These are phyloP conservation scores for Backusella macrospora DNA, from an alignment of 192 early-diverging fungal genomes.

Conservation along the genomic window DNA sequence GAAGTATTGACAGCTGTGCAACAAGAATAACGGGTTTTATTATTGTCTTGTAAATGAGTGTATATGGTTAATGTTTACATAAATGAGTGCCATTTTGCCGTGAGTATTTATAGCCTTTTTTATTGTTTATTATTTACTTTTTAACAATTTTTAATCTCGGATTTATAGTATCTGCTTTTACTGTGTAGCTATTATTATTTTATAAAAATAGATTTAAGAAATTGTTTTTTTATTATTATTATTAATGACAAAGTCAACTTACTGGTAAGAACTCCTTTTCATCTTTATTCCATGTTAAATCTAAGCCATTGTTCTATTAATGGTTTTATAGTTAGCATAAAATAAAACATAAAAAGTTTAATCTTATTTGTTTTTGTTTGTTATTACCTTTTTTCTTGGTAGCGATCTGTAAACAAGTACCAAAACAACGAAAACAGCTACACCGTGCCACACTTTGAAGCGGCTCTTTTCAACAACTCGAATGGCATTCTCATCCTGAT, in stretches of 20 bases:
- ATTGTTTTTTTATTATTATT: background rate
- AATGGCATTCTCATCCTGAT: slow-evolving; percentile 12
- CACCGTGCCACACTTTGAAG: slow-evolving; percentile 10
- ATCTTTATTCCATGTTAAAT: background rate
- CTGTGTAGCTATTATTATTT: background rate
- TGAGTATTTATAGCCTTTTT: background rate
- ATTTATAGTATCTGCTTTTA: slow-evolving; percentile 11
- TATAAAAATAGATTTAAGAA: background rate
- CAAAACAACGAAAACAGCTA: background rate
- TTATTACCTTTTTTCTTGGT: background rate
- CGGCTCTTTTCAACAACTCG: slow-evolving; percentile 1
- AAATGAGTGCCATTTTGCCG: background rate
- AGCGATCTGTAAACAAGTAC: slow-evolving; percentile 7
- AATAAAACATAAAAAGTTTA: background rate
- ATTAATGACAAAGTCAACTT: background rate
- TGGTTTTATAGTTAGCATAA: background rate
- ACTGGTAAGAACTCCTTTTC: slow-evolving; percentile 17
- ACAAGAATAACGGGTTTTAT: too few relatives aligned
- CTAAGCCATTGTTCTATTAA: background rate
- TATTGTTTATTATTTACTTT: background rate
- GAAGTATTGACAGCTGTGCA: too few relatives aligned
- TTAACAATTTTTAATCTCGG: slow-evolving; percentile 9
- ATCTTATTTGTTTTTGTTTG: background rate
- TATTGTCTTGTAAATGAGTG: too few relatives aligned
- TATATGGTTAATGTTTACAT: too few relatives aligned